Evolutionary conservation across 2,329 filamentous ascomycete species (phyloP), one percentile per base, ranked within the genome.

Genomic region (Endocalyx cinctus): DNA sequence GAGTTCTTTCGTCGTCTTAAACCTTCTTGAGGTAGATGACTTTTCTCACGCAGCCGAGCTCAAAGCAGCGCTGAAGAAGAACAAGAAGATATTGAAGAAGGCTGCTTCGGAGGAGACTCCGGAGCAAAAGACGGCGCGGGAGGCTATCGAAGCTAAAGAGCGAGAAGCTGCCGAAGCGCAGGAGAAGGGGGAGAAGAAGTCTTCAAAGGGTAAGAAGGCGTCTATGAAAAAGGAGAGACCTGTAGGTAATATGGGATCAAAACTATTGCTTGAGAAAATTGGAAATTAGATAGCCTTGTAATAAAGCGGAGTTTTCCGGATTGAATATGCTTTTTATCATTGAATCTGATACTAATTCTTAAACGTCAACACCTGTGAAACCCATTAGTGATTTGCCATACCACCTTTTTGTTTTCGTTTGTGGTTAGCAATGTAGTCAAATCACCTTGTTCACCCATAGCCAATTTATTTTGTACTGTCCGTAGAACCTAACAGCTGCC

Each of bases 1-100:
- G 2, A 88, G 87, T 47, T 86, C 85, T 2, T 97, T 95, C 49
- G 86, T 94, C 10, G 73, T 96, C 4, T 74, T 97, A 17, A 84
- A 80, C 12, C 65, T 97, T 45, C 62, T 89, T 5, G 90, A 97
- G 63, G 76, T 83, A 0, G 69, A 75, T 15, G 78, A 79, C 37
- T 92, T 92, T 50, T 69, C 68, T 17, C 70, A 79, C 48, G 78
- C 72, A 49, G 70, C 73, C 12, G 80, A 84, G 49, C 66, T 94
- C 33, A 67, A 80, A 53, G 78, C 80, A 58, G 74, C 69, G 11
- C 63, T 96, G 47, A 82, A 79, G 65, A 82, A 84, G 64, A 77
- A 81, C 47, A 85, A 79, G 68, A 81, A 83, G 63, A 64, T 66
- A 39, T 64, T 95, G 36, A 70, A 86, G 54, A 78, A 75, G 56